Evolutionary conservation across 768 basidiomycete species (phyloP).

Genomic region (Leccinellum luteum): DNA sequence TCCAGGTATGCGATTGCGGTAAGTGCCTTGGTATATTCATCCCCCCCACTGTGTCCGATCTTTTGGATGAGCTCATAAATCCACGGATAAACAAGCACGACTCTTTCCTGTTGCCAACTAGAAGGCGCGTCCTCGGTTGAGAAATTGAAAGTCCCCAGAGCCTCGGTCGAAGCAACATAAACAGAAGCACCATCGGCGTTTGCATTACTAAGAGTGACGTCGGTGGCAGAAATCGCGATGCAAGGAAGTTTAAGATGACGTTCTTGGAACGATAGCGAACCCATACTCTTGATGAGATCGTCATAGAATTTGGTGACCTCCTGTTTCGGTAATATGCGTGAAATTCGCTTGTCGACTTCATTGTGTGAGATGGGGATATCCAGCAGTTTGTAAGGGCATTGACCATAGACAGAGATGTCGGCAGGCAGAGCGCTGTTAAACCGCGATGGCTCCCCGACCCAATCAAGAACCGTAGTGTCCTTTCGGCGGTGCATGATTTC

Average conservation of each 20-base stretch:
- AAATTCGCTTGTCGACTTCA: background rate
- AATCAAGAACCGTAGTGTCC: slow-evolving; percentile 20
- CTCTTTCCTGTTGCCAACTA: background rate
- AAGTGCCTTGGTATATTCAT: background rate
- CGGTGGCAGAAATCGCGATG: slow-evolving; percentile 7
- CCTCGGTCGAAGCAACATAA: background rate
- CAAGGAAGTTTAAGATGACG: slow-evolving; percentile 11
- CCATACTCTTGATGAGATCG: background rate
- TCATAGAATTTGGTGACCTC: background rate
- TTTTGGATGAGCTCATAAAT: slow-evolving; percentile 1
- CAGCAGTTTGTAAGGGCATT: background rate
- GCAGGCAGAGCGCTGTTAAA: slow-evolving; percentile 18
- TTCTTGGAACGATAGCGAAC: background rate
- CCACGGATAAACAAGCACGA: slow-evolving; percentile 13
- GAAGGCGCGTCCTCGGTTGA: background rate
- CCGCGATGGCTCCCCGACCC: slow-evolving; percentile 13
- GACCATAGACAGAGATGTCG: slow-evolving; percentile 11
- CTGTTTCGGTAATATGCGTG: background rate
- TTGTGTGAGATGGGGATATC: background rate
- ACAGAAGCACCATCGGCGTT: background rate
- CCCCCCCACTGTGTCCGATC: background rate
- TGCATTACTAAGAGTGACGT: background rate
- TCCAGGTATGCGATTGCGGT: slow-evolving; percentile 6
- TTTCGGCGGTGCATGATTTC: slow-evolving; percentile 11
- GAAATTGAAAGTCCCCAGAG: slow-evolving; percentile 2